phyloP scores from a whole-genome alignment of 306 rosid genomes.

The Trifolium repens region DNA sequence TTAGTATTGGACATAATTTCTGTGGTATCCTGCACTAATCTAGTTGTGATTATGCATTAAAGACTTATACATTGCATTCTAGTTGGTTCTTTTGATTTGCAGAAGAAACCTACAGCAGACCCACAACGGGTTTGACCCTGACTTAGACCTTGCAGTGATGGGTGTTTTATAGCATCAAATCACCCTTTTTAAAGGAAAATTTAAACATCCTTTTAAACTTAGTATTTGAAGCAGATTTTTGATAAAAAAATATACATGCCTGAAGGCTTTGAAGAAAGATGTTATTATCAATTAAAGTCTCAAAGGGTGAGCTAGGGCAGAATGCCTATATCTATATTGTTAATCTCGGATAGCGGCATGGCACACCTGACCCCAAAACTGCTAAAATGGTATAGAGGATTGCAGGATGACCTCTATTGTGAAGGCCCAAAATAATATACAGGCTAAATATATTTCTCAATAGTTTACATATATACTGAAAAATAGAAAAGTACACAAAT shows the following conservation, averaged over 20 bases:
- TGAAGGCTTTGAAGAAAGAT: constrained; percentile 11
- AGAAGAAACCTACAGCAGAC: constrained; percentile 5
- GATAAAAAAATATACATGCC: background rate
- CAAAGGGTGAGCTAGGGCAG: background rate
- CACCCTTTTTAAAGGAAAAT: constrained; percentile 14
- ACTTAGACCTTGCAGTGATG: background rate
- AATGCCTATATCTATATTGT: background rate
- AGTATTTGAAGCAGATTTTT: background rate
- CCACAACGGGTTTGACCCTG: background rate
- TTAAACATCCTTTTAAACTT: background rate
- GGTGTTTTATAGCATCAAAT: background rate
- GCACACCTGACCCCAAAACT: background rate
- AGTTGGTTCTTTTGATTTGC: background rate
- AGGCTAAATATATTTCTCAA: background rate
- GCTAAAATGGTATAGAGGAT: background rate
- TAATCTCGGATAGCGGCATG: background rate
- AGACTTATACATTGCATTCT: background rate
- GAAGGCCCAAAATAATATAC: background rate
- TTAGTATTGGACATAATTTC: background rate
- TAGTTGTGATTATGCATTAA: constrained; percentile 14
- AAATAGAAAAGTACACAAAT: background rate
- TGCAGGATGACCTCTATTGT: background rate
- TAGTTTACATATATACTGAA: background rate
- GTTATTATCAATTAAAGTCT: constrained; percentile 22
- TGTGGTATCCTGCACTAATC: background rate